Evolutionary conservation across 2,329 filamentous ascomycete species (phyloP).

Genomic region (Claviceps spartinae): DNA sequence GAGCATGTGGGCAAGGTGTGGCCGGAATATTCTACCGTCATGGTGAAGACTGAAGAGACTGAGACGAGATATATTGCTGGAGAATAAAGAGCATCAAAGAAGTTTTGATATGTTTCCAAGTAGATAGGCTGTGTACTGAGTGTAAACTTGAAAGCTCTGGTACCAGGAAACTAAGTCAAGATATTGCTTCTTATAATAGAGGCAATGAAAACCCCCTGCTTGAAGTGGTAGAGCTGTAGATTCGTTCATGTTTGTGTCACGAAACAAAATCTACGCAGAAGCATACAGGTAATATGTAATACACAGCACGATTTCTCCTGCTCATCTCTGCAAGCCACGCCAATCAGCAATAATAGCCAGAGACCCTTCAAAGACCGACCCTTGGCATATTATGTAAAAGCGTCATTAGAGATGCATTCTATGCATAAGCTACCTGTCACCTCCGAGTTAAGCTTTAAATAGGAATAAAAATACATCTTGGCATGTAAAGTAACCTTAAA

Average conservation of each 20-base stretch:
- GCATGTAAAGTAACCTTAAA: background rate
- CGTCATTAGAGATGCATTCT: background rate
- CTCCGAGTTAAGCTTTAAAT: background rate
- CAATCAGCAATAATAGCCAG: background rate
- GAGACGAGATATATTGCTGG: background rate
- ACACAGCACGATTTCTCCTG: background rate
- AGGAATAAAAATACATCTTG: background rate
- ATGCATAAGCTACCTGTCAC: background rate
- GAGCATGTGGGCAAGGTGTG: background rate
- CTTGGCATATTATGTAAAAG: slow-evolving; percentile 1
- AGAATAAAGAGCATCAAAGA: background rate
- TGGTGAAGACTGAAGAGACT: background rate
- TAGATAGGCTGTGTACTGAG: background rate
- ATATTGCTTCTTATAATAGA: background rate
- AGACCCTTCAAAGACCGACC: background rate
- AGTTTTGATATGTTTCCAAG: background rate
- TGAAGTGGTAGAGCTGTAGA: background rate
- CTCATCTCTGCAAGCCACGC: background rate
- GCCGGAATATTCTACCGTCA: background rate
- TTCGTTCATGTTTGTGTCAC: background rate
- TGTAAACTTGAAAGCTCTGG: background rate
- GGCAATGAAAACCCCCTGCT: no score
- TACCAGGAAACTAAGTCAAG: no score
- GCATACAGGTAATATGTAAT: background rate
- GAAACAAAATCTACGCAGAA: background rate